Percentiles rank a stretch among this genome's conserved stretches.
Evolutionary conservation across 257 asterid species (phyloP).

Genomic region (Linderniella brevidens): DNA sequence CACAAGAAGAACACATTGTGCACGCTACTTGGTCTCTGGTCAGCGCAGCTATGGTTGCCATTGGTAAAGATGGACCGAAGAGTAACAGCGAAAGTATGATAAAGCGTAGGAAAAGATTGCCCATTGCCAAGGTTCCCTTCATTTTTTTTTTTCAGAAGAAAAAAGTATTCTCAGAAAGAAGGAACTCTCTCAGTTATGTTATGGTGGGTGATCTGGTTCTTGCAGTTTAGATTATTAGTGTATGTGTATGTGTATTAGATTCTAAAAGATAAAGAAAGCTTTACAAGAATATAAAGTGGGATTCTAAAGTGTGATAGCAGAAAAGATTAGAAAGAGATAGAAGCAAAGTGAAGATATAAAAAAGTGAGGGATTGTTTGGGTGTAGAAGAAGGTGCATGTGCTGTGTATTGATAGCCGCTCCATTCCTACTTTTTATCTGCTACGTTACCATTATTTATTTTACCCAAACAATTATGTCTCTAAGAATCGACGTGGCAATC

Average conservation of each 20-base stretch:
- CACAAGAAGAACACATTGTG: conserved; percentile 55
- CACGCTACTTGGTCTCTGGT: conserved; percentile 40
- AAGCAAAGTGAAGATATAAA: conserved; percentile 4
- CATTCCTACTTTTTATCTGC: conserved; percentile 9
- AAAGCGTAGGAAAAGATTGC: conserved; percentile 11
- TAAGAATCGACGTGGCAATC: no score
- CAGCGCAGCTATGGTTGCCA: conserved; percentile 29
- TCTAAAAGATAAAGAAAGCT: not conserved
- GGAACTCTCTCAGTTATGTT: no score
- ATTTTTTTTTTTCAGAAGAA: not conserved
- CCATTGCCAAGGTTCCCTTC: conserved; percentile 11
- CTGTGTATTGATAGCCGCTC: conserved; percentile 16
- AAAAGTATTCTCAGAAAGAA: no score
- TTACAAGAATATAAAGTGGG: not conserved
- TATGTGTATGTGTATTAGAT: not conserved
- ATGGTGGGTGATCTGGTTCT: no score
- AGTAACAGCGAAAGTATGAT: conserved; percentile 9
- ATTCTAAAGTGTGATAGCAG: conserved; percentile 10
- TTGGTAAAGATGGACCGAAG: conserved; percentile 12
- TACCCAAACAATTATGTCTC: no score
- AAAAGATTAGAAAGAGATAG: not conserved
- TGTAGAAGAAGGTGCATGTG: conserved; percentile 8
- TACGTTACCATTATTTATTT: conserved; percentile 15
- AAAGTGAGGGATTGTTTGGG: no score
- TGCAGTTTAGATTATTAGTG: no score